Percentiles rank a stretch among this genome's conserved stretches.
Conservation (phyloP, 2,329 filamentous ascomycete species). For the Apiospora malaysiana region DNA sequence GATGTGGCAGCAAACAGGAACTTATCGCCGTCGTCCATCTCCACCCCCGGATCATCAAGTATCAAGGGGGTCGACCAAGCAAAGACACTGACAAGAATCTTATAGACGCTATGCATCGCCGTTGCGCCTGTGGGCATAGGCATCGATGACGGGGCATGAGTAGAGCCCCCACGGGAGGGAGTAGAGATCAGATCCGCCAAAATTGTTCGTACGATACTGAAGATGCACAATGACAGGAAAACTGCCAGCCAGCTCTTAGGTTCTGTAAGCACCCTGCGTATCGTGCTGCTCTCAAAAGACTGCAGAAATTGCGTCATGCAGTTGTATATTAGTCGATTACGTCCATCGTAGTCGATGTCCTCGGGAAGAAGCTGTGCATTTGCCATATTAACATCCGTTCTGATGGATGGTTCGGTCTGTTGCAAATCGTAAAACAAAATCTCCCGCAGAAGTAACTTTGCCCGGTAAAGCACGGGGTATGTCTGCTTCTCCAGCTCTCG, state of each 20-base stretch:
- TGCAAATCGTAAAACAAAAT: slow-evolving; percentile 59
- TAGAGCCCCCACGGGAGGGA: slow-evolving; percentile 34
- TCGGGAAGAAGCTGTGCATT: slow-evolving; percentile 44
- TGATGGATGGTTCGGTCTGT: slow-evolving; percentile 53
- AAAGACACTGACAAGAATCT: slow-evolving; percentile 57
- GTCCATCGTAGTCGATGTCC: slow-evolving; percentile 53
- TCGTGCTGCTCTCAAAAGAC: slow-evolving; percentile 54
- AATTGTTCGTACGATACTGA: slow-evolving; percentile 60
- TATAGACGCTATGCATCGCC: slow-evolving; percentile 56
- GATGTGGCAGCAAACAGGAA: slow-evolving; percentile 49
- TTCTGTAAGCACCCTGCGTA: slow-evolving; percentile 45
- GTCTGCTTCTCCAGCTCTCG: slow-evolving; percentile 54
- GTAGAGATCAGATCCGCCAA: slow-evolving; percentile 52
- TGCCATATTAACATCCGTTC: slow-evolving; percentile 42
- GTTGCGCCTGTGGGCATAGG: slow-evolving; percentile 36
- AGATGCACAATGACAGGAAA: slow-evolving; percentile 63
- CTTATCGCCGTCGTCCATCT: slow-evolving; percentile 52
- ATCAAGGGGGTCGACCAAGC: slow-evolving; percentile 49
- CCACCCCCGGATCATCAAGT: slow-evolving; percentile 49
- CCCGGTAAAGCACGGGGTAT: slow-evolving; percentile 58
- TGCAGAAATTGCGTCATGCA: slow-evolving; percentile 59
- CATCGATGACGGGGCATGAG: slow-evolving; percentile 34
- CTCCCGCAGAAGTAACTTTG: slow-evolving; percentile 62
- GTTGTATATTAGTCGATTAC: slow-evolving; percentile 54
- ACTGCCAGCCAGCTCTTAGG: slow-evolving; percentile 56